Percentiles rank a stretch among this genome's conserved stretches.
phyloP scores from a whole-genome alignment of 2,329 filamentous ascomycete species.

The Massarina eburnea region DNA sequence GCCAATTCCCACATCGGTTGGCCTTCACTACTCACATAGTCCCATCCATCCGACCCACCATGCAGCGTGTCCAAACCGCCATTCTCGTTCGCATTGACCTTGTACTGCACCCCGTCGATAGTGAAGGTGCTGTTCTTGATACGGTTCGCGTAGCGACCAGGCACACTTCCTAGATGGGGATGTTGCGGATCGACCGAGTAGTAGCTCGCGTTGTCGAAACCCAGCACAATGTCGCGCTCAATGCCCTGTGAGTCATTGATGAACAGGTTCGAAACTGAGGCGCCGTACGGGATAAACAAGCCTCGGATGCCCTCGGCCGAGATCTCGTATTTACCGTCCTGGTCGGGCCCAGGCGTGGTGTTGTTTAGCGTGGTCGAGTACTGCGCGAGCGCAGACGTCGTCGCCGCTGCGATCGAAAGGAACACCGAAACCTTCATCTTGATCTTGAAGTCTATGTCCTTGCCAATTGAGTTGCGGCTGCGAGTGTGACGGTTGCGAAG shows the following conservation, averaged over 20 bases:
- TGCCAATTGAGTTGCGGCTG: background rate
- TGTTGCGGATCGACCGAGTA: slow-evolving; percentile 67
- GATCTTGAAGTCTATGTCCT: slow-evolving; percentile 13
- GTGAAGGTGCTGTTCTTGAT: slow-evolving; percentile 76
- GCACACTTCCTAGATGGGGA: slow-evolving; percentile 71
- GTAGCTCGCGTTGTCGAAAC: slow-evolving; percentile 74
- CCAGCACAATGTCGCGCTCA: slow-evolving; percentile 69
- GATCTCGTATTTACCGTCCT: slow-evolving; percentile 69
- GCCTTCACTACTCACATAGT: slow-evolving; percentile 50
- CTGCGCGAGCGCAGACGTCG: slow-evolving; percentile 30
- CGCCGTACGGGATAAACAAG: slow-evolving; percentile 73
- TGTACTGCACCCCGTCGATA: slow-evolving; percentile 64
- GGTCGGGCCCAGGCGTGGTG: slow-evolving; percentile 31
- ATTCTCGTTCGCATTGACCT: slow-evolving; percentile 62
- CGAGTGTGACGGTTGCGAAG: background rate
- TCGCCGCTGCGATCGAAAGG: slow-evolving; percentile 27
- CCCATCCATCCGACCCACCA: slow-evolving; percentile 72
- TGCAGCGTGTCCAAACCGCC: slow-evolving; percentile 64
- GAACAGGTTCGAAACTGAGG: slow-evolving; percentile 70
- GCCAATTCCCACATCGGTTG: background rate
- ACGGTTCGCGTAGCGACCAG: slow-evolving; percentile 77
- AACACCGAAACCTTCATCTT: slow-evolving; percentile 29
- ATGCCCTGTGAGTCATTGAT: slow-evolving; percentile 69
- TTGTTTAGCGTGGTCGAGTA: slow-evolving; percentile 17
- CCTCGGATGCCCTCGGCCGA: slow-evolving; percentile 66